Evolutionary conservation across 2,329 filamentous ascomycete species (phyloP).

Genomic region (Xylaria sp.): DNA sequence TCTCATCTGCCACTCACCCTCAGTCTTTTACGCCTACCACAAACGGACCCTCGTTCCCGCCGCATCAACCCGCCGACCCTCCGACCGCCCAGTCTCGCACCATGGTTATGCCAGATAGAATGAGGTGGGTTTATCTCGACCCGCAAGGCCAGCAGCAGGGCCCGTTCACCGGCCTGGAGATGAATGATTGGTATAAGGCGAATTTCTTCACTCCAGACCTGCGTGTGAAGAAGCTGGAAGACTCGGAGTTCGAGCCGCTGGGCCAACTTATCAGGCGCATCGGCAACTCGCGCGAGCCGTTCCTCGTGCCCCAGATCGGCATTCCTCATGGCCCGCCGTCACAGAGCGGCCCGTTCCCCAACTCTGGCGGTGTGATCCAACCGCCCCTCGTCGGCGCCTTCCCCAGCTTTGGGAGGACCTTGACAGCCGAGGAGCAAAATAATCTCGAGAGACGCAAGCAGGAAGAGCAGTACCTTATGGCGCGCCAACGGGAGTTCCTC

Average conservation of each 20-base stretch:
- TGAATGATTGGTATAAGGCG: slow-evolving; percentile 99
- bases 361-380: slow-evolving; percentile 64
- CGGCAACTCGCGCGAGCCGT: slow-evolving; percentile 95
- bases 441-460: slow-evolving; percentile 95
- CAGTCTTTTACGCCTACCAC: slow-evolving; percentile 37
- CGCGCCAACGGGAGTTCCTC: slow-evolving; percentile 90
- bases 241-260: slow-evolving; percentile 90
- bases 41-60: slow-evolving; percentile 37
- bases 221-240: slow-evolving; percentile 92
- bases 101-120: slow-evolving; percentile 99
- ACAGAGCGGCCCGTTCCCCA: slow-evolving; percentile 52
- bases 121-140: slow-evolving; percentile 98
- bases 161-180: slow-evolving; percentile 93
- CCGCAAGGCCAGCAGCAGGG: slow-evolving; percentile 91
- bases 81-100: slow-evolving; percentile 74
- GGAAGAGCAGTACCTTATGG: slow-evolving; percentile 96
- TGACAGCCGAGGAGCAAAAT: slow-evolving; percentile 98
- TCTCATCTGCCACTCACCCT: slow-evolving; percentile 34
- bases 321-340: slow-evolving; percentile 82
- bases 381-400: slow-evolving; percentile 93
- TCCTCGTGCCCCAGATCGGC: slow-evolving; percentile 95
- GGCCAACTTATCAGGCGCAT: slow-evolving; percentile 94
- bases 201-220: slow-evolving; percentile 96
- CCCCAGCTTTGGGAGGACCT: slow-evolving; percentile 91
- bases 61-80: slow-evolving; percentile 47